These are phyloP conservation scores for Aspergillus texensis DNA, from an alignment of 2,329 filamentous ascomycete genomes.

Conservation along the genomic window DNA sequence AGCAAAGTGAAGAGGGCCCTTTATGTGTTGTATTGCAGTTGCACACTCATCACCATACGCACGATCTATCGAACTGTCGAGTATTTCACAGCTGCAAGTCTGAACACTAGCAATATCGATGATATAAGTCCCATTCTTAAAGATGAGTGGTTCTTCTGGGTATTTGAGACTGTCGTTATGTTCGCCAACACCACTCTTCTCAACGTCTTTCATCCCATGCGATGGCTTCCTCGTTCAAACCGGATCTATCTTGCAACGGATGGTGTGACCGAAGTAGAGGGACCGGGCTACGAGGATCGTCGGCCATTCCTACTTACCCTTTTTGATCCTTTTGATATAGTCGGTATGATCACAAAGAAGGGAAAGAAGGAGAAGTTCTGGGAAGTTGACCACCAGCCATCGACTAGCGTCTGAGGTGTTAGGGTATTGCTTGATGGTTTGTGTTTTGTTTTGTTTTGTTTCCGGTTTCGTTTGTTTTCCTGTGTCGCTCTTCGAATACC, in stretches of 20 bases:
- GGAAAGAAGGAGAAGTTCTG: slow-evolving; percentile 45
- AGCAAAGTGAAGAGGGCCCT: slow-evolving; percentile 45
- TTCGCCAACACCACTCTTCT: slow-evolving; percentile 54
- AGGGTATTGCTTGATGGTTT: background rate
- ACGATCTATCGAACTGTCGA: slow-evolving; percentile 57
- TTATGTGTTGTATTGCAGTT: slow-evolving; percentile 52
- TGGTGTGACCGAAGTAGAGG: slow-evolving; percentile 55
- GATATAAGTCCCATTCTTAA: slow-evolving; percentile 38
- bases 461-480: background rate
- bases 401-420: background rate
- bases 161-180: slow-evolving; percentile 58
- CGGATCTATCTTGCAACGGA: slow-evolving; percentile 55
- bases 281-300: slow-evolving; percentile 53
- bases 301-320: slow-evolving; percentile 48
- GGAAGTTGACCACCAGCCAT: slow-evolving; percentile 27
- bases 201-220: slow-evolving; percentile 56
- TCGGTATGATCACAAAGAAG: slow-evolving; percentile 36
- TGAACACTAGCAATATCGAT: slow-evolving; percentile 38
- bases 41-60: slow-evolving; percentile 43
- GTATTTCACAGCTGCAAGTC: slow-evolving; percentile 41
- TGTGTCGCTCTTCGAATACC: background rate
- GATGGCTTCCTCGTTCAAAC: slow-evolving; percentile 52
- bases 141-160: slow-evolving; percentile 57
- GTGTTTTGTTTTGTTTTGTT: background rate
- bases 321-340: slow-evolving; percentile 48